Conservation (phyloP, 805 yeast species). For the Cyberlindnera saturnus region DNA sequence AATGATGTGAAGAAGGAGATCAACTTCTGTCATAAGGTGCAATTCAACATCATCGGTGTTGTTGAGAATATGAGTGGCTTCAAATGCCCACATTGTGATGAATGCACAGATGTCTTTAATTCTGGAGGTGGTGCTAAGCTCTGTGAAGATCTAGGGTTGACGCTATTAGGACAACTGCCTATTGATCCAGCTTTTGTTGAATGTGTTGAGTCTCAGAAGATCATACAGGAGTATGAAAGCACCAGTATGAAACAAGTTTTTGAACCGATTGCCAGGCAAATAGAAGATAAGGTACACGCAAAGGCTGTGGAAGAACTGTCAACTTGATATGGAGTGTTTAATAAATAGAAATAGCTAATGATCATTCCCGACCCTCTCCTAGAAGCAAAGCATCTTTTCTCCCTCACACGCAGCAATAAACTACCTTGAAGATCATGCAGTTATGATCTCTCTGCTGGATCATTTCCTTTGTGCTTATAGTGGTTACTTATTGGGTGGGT, state of each 20-base stretch:
- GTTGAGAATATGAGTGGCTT: constrained; percentile 97
- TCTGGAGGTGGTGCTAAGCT: constrained; percentile 84
- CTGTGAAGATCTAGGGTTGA: constrained; percentile 55
- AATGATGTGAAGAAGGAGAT: constrained; percentile 94
- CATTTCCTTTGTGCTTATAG: too few species aligned
- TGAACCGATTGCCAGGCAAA: constrained; percentile 7
- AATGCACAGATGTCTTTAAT: constrained; percentile 87
- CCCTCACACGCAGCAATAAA: too few species aligned
- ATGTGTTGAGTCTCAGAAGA: constrained; percentile 59
- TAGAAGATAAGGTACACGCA: constrained; percentile 3
- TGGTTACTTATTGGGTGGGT: too few species aligned
- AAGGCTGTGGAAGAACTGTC: not conserved
- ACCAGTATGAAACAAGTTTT: constrained; percentile 12
- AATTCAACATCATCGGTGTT: constrained; percentile 73
- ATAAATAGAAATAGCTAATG: too few species aligned
- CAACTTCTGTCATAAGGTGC: constrained; percentile 84
- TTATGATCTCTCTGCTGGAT: too few species aligned
- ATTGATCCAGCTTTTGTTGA: constrained; percentile 90
- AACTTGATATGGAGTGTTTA: not conserved
- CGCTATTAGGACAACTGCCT: constrained; percentile 83
- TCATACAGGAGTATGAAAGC: constrained; percentile 6
- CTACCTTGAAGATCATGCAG: too few species aligned
- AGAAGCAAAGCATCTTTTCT: too few species aligned
- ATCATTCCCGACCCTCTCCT: too few species aligned
- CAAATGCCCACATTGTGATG: constrained; percentile 89